Evolutionary conservation across 2,329 filamentous ascomycete genomes (phyloP), one percentile per base, ranked within the genome.

Genomic region (Microsporum ferrugineum): DNA sequence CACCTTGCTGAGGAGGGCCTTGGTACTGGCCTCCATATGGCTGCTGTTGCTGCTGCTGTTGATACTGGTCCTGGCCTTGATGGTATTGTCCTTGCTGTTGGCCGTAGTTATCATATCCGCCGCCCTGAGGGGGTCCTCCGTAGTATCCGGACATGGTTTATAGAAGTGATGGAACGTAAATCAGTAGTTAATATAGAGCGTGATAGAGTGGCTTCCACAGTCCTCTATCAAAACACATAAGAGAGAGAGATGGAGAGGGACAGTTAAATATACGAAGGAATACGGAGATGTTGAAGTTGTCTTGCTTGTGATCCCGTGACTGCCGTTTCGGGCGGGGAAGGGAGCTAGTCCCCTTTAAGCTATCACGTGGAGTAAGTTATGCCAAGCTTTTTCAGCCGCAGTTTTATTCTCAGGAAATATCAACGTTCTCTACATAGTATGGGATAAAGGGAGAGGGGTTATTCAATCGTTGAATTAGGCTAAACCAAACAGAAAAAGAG

Each of bases 61-160:
- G 62, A 27, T 60, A 53, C 53, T 49, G 60, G 4, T 68, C 66
- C 57, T 66, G 65, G 47, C 66, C 65, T 39, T 66, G 65, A 14
- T 70, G 17, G 14, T 36, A 36, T 17, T 59, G 41, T 6, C 57
- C 57, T 47, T 60, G 62, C 43, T 55, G 36, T 36, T 60, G 53
- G 5, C 41, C 62, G 23, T 39, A 36, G 36, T 58, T 41, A 27
- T 59, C 57, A 17, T 59, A 49, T 17, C 60, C 62, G 36, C 58
- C 45, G 31, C 38, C 43, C 45, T 41, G 47, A 6, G 62, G 59
- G 23, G 56, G 59, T 5, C 56, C 60, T 43, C 62, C 62, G 60
- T 63, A 63, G 58, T 63, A 63, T 36, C 60, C 60, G 34, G 62
- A 63, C 62, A 63, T 63, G 36, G 27, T 61, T 7, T 55, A 14